These are phyloP conservation scores for Monilinia laxa DNA, from an alignment of 2,329 filamentous ascomycete genomes.

Conservation along the genomic window DNA sequence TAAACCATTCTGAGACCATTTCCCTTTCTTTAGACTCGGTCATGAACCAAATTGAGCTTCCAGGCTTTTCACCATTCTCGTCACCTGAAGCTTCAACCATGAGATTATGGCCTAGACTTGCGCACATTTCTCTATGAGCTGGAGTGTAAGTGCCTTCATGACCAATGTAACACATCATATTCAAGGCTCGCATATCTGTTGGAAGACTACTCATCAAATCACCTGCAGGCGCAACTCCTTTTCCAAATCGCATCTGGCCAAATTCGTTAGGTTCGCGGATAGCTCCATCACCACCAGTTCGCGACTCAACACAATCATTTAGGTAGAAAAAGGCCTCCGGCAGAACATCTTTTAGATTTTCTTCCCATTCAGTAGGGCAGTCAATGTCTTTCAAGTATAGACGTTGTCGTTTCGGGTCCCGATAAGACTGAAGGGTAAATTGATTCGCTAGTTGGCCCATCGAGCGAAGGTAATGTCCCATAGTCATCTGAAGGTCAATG, in stretches of 20 bases:
- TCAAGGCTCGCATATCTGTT: conserved; percentile 83
- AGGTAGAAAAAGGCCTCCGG: conserved; percentile 85
- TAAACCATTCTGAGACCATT: conserved; percentile 88
- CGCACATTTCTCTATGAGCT: conserved; percentile 96
- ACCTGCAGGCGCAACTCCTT: conserved; percentile 64
- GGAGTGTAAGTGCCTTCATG: conserved; percentile 97
- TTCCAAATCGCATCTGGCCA: conserved; percentile 45
- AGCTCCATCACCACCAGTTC: conserved; percentile 54
- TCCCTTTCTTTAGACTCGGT: conserved; percentile 91
- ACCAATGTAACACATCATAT: conserved; percentile 97
- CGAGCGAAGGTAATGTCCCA: conserved; percentile 85
- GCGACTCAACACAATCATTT: conserved; percentile 70
- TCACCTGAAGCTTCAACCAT: conserved; percentile 88
- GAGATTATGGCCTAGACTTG: conserved; percentile 91
- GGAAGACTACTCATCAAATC: conserved; percentile 95
- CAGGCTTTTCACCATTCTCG: conserved; percentile 73
- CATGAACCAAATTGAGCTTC: conserved; percentile 98
- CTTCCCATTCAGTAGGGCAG: conserved; percentile 82
- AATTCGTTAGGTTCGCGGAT: conserved; percentile 47
- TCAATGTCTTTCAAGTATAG: conserved; percentile 98
- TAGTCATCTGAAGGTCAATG: conserved; percentile 77
- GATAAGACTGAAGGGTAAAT: conserved; percentile 73
- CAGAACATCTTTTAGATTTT: conserved; percentile 73
- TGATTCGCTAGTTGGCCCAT: conserved; percentile 83
- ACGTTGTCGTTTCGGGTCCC: conserved; percentile 76